Percentiles rank a stretch among this genome's conserved stretches.
Evolutionary conservation across 129 eudicot genomes (phyloP).

Genomic region (Dittrichia graveolens): DNA sequence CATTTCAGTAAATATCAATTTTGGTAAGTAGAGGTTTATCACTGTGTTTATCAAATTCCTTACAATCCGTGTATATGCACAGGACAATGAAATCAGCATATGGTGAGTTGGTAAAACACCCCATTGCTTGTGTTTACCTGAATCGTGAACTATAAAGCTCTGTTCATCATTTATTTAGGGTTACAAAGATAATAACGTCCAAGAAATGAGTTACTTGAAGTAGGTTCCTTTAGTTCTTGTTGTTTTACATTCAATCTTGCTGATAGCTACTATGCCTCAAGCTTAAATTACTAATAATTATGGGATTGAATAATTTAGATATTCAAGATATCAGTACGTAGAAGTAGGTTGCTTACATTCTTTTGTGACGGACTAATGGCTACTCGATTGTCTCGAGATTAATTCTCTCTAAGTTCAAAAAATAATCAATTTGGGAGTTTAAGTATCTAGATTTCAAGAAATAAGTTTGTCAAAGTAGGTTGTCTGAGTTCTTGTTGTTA

Average conservation of each 20-base stretch:
- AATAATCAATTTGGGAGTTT: neutral
- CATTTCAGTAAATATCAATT: neutral
- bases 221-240: neutral
- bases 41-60: neutral
- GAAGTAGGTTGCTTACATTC: neutral
- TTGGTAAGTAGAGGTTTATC: neutral
- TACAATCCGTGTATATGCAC: neutral
- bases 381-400: neutral
- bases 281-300: neutral
- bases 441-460: neutral
- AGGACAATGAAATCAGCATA: neutral
- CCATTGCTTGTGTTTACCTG: neutral
- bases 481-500: neutral
- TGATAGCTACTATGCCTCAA: slow-evolving; percentile 2
- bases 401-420: neutral
- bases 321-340: neutral
- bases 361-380: neutral
- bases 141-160: neutral
- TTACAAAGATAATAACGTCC: neutral
- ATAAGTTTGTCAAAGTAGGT: neutral
- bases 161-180: neutral
- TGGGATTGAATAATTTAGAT: neutral
- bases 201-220: neutral
- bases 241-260: neutral
- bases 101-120: neutral